Base-by-base conservation (phyloP, 106 monocot species). In the Platanthera guangdongensis region DNA sequence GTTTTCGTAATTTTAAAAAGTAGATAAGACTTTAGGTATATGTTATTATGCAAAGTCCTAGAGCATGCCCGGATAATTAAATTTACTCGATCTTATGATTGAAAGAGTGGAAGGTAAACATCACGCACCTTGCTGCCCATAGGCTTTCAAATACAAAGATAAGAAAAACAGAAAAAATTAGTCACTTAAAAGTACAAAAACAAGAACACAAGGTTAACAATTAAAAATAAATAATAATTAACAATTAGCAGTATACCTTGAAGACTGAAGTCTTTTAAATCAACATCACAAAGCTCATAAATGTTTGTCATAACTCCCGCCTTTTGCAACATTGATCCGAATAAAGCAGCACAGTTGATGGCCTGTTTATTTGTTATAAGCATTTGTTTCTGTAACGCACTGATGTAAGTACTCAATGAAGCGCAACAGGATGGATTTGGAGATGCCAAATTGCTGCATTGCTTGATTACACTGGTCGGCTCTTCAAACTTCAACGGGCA, bases 281-380 rank as follows among this genome's bases (percentile, higher is more conserved):
- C 97, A 76, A 99, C 84, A 57, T 87, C 75, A 76, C 97, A 99
- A 63, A 94, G 87, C 39, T 90, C 91, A 84, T 92, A 99, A 64
- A 99, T 77, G 76, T 99, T 83, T 68, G 89, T 80, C 80, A 77
- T 84, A 47, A 94, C 97, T 80, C 97, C 97, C 71, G 84, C 86
- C 81, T 92, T 99, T 65, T 99, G 97, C 74, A 99, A 76, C 83
- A 90, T 90, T 52, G 97, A 99, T 8, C 97, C 97, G 82, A 99
- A 99, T 60, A 88, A 78, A 49, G 94, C 88, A 9, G 97, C 97
- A 82, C 97, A 99, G 47, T 92, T 91, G 80, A 99, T 94, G 51
- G 94, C 97, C 79, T 99, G 97, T 69, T 85, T 87, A 84, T 99
- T 99, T 86, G 97, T 99, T 88, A 99, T 94, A 52, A 99, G 81